phyloP scores from a whole-genome alignment of 2,329 filamentous ascomycete species.

The Cercospora sesami region DNA sequence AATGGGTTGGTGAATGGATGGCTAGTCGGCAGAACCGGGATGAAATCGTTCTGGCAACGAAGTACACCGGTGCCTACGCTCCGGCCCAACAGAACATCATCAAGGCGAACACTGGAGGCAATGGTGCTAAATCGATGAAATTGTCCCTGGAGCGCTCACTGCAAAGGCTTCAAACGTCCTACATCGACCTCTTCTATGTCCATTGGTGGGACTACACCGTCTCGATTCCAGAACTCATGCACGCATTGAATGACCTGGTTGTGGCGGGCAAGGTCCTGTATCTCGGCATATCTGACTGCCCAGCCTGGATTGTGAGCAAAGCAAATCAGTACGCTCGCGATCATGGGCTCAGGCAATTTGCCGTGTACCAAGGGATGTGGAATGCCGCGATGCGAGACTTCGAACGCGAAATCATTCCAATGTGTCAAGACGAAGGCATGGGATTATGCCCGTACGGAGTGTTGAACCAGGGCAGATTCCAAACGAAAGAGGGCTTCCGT shows the following conservation, averaged over 20 bases:
- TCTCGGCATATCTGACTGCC: conserved; percentile 47
- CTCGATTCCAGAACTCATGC: conserved; percentile 43
- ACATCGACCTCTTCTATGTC: not conserved
- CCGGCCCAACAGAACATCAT: not conserved
- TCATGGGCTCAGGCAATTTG: conserved; percentile 38
- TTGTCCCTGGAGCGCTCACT: not conserved
- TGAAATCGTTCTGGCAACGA: too few species aligned
- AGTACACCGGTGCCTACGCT: not conserved
- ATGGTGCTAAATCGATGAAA: not conserved
- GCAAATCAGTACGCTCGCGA: conserved; percentile 45
- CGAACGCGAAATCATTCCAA: conserved; percentile 51
- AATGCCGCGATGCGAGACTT: conserved; percentile 45
- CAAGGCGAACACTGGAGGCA: not conserved
- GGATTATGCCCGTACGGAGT: conserved; percentile 58
- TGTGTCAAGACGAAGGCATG: conserved; percentile 30
- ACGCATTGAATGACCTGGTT: conserved; percentile 45
- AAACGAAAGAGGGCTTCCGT: conserved; percentile 48
- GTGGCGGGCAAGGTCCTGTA: conserved; percentile 47
- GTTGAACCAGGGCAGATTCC: conserved; percentile 44
- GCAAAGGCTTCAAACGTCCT: not conserved
- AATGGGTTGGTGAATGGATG: too few species aligned
- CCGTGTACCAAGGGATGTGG: conserved; percentile 43
- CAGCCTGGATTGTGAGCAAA: conserved; percentile 46
- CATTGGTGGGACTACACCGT: not conserved
- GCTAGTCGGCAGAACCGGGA: too few species aligned